Evolutionary conservation across 305 asterid genomes (phyloP), one percentile per base, ranked within the genome.

Genomic region (Fraxinus angustifolia): DNA sequence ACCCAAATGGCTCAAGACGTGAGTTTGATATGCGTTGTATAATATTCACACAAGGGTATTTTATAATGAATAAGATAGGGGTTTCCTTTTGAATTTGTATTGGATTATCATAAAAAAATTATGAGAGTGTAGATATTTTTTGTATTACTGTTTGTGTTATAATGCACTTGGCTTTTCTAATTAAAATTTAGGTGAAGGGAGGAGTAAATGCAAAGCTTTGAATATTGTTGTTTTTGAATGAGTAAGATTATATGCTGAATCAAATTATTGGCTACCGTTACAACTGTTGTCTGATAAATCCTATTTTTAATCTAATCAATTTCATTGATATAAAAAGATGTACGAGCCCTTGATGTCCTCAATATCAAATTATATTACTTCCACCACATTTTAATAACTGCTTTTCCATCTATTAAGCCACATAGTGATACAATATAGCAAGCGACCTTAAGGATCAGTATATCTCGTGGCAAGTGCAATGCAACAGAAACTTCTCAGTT

Each of bases 1-100:
- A 81, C 96, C 75, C 98, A 93, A 87, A 89, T 95, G 91, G 98
- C 97, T 81, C 99, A 92, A 88, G 99, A 95, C 78, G 99, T 95
- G 84, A 91, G 97, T 87, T 87, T 40, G 74, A 14, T 42, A 7
- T 6, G 67, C 80, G 26, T 78, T 75, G 56, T 72, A n/a, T 70
- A 26, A 42, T 42, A 26, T 26, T 31, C 77, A 26, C 70, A 40
- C 45, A n/a, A n/a, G 17, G 7, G 65, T 8, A 40, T 23, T 23
- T 30, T 42, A 8, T 40, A 16, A 21, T 75, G 80, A 75, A 60
- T 26, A 16, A 3, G 7, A 38, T 75, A 2, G 17, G 36, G 31
- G 35, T 2, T n/a, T 11, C 38, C 17, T 1, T 42, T 45, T 42
- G 38, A 40, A 75, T 42, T 45, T 23, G 65, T 42, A 23, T 75